phyloP scores from a whole-genome alignment of 2,329 filamentous ascomycete genomes.

The Fusarium hostae region DNA sequence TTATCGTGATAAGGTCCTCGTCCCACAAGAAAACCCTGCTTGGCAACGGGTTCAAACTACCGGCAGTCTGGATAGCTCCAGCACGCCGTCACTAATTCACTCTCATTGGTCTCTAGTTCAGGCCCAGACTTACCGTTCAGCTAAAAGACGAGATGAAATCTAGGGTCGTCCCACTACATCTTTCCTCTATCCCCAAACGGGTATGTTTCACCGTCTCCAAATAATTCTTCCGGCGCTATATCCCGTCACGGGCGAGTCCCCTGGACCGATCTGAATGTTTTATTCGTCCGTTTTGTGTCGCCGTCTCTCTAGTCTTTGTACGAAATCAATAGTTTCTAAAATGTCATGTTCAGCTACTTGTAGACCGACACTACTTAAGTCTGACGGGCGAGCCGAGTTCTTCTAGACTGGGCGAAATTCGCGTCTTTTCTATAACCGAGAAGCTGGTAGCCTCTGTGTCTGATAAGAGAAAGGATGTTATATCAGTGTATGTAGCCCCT shows the following conservation, averaged over 20 bases:
- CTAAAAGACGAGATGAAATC: not conserved
- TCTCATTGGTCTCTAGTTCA: not conserved
- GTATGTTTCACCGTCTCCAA: constrained; percentile 3
- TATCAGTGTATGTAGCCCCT: constrained; percentile 9
- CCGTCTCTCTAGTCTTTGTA: not conserved
- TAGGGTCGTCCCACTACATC: not conserved
- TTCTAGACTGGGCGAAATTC: constrained; percentile 5
- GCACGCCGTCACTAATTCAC: not conserved
- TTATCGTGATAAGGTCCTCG: not conserved
- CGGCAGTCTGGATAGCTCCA: not conserved
- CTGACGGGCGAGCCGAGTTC: constrained; percentile 1
- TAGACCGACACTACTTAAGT: not conserved
- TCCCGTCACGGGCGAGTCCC: not conserved
- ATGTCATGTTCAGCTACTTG: not conserved
- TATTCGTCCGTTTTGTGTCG: not conserved
- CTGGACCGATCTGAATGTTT: not conserved
- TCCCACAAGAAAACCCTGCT: not conserved
- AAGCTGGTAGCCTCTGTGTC: not conserved
- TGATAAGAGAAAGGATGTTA: not conserved
- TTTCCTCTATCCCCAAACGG: not conserved
- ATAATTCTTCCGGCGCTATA: constrained; percentile 16
- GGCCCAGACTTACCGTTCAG: not conserved
- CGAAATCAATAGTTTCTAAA: constrained; percentile 10
- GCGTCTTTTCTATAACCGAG: not conserved
- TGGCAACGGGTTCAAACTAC: not conserved